A percentile compares a stretch with the other conserved stretches of the same genome.
Evolutionary conservation across 2,329 filamentous ascomycete species (phyloP).

Genomic region (Aspergillus novofumigatus): DNA sequence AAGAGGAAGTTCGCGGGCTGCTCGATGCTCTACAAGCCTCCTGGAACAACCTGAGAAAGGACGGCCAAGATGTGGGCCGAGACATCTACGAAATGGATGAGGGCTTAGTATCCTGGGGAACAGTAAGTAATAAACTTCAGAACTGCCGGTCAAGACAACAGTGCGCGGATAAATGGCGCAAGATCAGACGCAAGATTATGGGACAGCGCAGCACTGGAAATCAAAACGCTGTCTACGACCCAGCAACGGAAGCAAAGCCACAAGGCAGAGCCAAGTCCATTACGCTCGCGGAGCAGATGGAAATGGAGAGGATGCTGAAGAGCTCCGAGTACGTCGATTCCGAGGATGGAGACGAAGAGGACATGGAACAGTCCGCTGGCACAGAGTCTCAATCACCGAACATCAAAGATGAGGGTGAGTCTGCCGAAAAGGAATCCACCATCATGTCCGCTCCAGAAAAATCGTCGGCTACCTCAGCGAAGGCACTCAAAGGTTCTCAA

Average conservation of each 20-base stretch:
- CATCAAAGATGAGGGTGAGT: background rate
- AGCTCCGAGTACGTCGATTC: conserved; percentile 11
- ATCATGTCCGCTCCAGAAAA: background rate
- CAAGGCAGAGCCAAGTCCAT: conserved; percentile 1
- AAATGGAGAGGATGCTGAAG: background rate
- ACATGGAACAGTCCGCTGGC: background rate
- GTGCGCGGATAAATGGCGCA: conserved; percentile 39
- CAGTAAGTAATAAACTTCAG: conserved; percentile 25
- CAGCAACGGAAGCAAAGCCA: conserved; percentile 4
- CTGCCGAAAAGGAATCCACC: background rate
- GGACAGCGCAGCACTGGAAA: conserved; percentile 17
- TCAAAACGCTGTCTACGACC: conserved; percentile 23
- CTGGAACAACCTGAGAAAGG: conserved; percentile 17
- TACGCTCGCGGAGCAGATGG: background rate
- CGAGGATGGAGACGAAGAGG: conserved; percentile 3
- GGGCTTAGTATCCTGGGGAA: conserved; percentile 28
- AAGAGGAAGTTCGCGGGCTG: conserved; percentile 29
- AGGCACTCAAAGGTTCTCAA: background rate
- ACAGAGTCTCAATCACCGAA: background rate
- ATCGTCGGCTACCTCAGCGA: background rate
- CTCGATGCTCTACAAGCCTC: conserved; percentile 22
- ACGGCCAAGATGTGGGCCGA: conserved; percentile 21
- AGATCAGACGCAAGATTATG: conserved; percentile 22
- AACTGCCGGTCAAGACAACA: conserved; percentile 36
- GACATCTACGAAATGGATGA: conserved; percentile 38